These are phyloP conservation scores for Tubosaeta sp. DNA, from an alignment of 768 basidiomycete species.

Conservation along the genomic window DNA sequence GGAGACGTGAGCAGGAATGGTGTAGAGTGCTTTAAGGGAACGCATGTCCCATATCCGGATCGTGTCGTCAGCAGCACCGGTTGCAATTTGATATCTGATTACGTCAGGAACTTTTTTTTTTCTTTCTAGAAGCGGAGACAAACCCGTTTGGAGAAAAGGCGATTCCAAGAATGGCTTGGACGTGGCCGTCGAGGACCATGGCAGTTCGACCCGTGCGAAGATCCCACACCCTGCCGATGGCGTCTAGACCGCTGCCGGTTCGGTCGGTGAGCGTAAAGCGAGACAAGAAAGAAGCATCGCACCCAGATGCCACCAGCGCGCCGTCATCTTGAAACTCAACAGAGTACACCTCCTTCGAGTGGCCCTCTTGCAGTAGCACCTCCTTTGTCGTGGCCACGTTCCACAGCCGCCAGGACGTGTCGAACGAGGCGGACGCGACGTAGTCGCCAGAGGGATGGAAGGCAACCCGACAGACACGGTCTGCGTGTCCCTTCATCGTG, in stretches of 20 bases:
- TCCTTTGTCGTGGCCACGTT: conserved; percentile 81
- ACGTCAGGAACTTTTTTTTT: conserved; percentile 7
- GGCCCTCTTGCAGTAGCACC: conserved; percentile 89
- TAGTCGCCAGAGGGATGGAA: conserved; percentile 97
- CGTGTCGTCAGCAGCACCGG: conserved; percentile 95
- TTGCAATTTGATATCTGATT: conserved; percentile 90
- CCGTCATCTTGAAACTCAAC: conserved; percentile 98
- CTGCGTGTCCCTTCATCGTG: conserved; percentile 82
- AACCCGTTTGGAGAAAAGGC: conserved; percentile 96
- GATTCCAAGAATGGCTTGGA: conserved; percentile 86
- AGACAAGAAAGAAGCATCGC: not conserved
- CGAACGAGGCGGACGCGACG: conserved; percentile 92
- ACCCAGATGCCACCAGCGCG: conserved; percentile 91
- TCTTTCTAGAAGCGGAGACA: conserved; percentile 25
- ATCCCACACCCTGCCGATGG: conserved; percentile 97
- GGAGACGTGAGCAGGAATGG: conserved; percentile 92
- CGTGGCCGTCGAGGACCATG: conserved; percentile 97
- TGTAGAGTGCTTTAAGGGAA: conserved; percentile 86
- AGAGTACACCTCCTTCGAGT: conserved; percentile 93
- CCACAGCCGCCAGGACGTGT: conserved; percentile 97
- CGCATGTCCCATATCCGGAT: conserved; percentile 99
- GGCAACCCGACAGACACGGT: conserved; percentile 87
- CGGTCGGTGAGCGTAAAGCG: not conserved
- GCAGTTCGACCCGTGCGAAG: conserved; percentile 90
- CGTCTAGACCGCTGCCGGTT: conserved; percentile 77